Evolutionary conservation across 2,329 filamentous ascomycete genomes (phyloP).

Genomic region (Salinomyces thailandicus): DNA sequence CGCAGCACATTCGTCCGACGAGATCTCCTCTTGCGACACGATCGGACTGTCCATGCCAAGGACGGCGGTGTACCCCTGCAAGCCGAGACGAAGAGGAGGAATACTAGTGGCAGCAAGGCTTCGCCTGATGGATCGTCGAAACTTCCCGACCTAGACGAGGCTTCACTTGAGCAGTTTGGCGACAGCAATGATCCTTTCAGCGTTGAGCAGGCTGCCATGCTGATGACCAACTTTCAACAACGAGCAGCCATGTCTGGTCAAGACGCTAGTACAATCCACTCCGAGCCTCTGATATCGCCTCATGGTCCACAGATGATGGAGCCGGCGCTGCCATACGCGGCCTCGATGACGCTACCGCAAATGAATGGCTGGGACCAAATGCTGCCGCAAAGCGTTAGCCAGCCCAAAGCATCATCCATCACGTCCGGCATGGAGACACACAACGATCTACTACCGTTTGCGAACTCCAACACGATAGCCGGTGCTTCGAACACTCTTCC

Average conservation of each 20-base stretch:
- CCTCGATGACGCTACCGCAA: slow-evolving; percentile 70
- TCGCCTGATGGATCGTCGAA: slow-evolving; percentile 55
- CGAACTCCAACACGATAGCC: slow-evolving; percentile 15
- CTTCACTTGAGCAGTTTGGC: slow-evolving; percentile 85
- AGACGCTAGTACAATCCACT: slow-evolving; percentile 40
- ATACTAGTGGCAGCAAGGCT: slow-evolving; percentile 17
- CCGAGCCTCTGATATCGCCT: slow-evolving; percentile 61
- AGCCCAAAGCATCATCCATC: slow-evolving; percentile 65
- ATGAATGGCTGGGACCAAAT: slow-evolving; percentile 81
- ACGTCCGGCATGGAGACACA: slow-evolving; percentile 36
- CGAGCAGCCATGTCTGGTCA: slow-evolving; percentile 69
- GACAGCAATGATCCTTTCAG: slow-evolving; percentile 87
- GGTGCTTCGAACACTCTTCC: slow-evolving; percentile 42
- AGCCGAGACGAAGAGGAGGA: slow-evolving; percentile 81
- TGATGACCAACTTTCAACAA: slow-evolving; percentile 96
- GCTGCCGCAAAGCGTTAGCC: slow-evolving; percentile 57
- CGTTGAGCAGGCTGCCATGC: slow-evolving; percentile 93
- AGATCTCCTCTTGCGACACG: slow-evolving; percentile 90
- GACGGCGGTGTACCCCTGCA: slow-evolving; percentile 89
- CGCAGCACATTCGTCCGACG: slow-evolving; percentile 96
- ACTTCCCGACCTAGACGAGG: slow-evolving; percentile 70
- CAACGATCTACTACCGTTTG: slow-evolving; percentile 44
- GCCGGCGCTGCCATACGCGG: slow-evolving; percentile 59
- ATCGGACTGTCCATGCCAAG: slow-evolving; percentile 96
- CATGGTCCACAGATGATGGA: slow-evolving; percentile 65